Base-by-base conservation (phyloP, 345 rosid species). In the Linum trigynum region DNA sequence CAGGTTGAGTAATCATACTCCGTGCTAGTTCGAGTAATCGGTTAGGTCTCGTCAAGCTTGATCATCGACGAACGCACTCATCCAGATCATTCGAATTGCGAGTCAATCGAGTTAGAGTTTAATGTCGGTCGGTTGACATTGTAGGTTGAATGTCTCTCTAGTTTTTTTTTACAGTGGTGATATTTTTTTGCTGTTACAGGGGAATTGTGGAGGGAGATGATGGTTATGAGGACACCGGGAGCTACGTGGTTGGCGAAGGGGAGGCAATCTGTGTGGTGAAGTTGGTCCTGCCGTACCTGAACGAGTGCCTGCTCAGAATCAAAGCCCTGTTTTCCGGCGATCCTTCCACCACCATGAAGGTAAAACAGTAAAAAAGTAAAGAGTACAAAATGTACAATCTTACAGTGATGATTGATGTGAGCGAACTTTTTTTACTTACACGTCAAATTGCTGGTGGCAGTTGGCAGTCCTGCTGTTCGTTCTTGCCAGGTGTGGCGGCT, bases 291-390 rank as follows among this genome's bases (percentile, higher is more conserved):
- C 99, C 99, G 61, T 88, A 86, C 74, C 69, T 88, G 69, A 91
- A 89, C 67, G 95, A 88, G 79, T 81, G 82, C 69, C 63, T 90
- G 5, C 37, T 82, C 67, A 90, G 82, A 72, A 74, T 90, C 16
- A 84, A 74, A 72, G 86, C 95, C 50, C 89, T 91, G 58, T 89
- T 90, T 74, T 85, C 92, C 42, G 99, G 97, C 56, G 97, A 94
- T 69, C 92, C 99, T 59, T 76, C 84, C 6, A 88, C 92, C 36
- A 90, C 97, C 0, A 90, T 94, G 86, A 94, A 90, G 91, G 99
- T 86, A 76, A 70, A 56, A 56, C 15, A 15, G 5, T 4, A 15
- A 11, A 55, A 14, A 1, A 5, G 23, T 5, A 55, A 6, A 55
- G 12, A 11, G 15, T 55, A 55, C 23, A 55, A 16, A 55, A 11